These are phyloP conservation scores for Aaosphaeria arxii DNA, from an alignment of 2,329 filamentous ascomycete genomes.

Conservation along the genomic window DNA sequence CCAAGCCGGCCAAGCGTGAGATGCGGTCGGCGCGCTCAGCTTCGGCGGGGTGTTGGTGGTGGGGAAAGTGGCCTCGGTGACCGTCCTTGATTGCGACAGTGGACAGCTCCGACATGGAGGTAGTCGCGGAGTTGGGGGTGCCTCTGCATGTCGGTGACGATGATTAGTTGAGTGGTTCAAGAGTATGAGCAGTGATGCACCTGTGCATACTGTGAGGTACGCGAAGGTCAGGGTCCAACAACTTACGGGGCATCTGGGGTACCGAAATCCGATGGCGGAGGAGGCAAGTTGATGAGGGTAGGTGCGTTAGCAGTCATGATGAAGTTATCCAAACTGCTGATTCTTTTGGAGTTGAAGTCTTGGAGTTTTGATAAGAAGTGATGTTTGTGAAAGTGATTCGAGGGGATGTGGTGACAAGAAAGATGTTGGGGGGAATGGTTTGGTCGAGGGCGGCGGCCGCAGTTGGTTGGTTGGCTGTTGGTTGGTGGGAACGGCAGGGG, in stretches of 20 bases:
- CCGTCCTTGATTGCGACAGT: slow-evolving; percentile 97
- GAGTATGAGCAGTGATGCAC: no score
- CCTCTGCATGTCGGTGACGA: slow-evolving; percentile 55
- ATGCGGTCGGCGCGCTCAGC: slow-evolving; percentile 94
- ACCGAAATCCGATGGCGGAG: slow-evolving; percentile 75
- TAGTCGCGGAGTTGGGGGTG: slow-evolving; percentile 89
- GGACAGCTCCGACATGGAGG: slow-evolving; percentile 85
- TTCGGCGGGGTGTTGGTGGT: slow-evolving; percentile 69
- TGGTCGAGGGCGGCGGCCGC: not conserved
- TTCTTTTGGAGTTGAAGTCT: slow-evolving; percentile 1
- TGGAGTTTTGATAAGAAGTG: not conserved
- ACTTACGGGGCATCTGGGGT: slow-evolving; percentile 87
- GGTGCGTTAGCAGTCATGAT: slow-evolving; percentile 46
- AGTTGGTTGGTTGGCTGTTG: slow-evolving; percentile 1
- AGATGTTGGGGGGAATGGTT: not conserved
- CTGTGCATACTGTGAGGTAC: not conserved
- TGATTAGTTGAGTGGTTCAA: no score
- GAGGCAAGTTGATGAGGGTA: slow-evolving; percentile 80
- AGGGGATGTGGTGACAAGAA: not conserved
- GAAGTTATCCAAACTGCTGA: slow-evolving; percentile 1
- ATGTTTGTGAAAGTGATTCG: not conserved
- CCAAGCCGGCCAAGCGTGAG: slow-evolving; percentile 87
- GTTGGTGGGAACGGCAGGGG: not conserved
- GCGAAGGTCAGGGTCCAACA: slow-evolving; percentile 3
- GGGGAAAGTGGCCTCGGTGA: slow-evolving; percentile 75